Evolutionary conservation across 192 early-diverging fungal genomes (phyloP).

Genomic region (Chytriomyces sp.): DNA sequence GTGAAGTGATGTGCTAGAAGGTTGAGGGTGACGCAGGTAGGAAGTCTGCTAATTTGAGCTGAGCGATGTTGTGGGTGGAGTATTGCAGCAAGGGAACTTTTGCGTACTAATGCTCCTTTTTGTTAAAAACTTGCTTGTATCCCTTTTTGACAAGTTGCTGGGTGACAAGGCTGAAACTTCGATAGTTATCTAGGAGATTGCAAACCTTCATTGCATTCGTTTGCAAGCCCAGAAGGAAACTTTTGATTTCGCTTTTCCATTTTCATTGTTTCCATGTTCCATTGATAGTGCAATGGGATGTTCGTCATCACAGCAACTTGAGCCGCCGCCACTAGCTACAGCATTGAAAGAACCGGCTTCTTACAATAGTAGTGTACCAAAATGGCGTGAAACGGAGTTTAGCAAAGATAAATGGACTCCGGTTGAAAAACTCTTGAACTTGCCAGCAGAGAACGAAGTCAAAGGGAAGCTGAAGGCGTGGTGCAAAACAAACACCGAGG

Average conservation of each 20-base stretch:
- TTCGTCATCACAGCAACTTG: background rate
- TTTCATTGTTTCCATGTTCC: background rate
- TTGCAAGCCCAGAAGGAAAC: no score
- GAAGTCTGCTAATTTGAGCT: no score
- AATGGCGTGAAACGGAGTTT: slow-evolving; percentile 15
- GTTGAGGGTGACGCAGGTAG: no score
- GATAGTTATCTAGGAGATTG: no score
- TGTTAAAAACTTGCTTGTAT: no score
- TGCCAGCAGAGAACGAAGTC: slow-evolving; percentile 15
- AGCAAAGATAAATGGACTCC: slow-evolving; percentile 4
- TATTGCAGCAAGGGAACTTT: no score
- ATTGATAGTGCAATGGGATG: slow-evolving; percentile 19
- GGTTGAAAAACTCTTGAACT: slow-evolving; percentile 12
- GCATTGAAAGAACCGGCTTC: background rate
- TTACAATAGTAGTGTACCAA: background rate
- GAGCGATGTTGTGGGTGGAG: no score
- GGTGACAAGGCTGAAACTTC: no score
- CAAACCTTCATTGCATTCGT: no score
- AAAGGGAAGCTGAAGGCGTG: slow-evolving; percentile 20
- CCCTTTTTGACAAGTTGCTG: no score
- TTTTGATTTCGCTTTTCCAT: background rate
- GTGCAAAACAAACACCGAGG: slow-evolving; percentile 21
- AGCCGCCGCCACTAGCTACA: background rate
- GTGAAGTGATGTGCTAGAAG: no score
- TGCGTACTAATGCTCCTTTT: no score